Evolutionary conservation across 495 filamentous ascomycete species (phyloP), one percentile per base, ranked within the genome.

Genomic region (Neurospora sp.): DNA sequence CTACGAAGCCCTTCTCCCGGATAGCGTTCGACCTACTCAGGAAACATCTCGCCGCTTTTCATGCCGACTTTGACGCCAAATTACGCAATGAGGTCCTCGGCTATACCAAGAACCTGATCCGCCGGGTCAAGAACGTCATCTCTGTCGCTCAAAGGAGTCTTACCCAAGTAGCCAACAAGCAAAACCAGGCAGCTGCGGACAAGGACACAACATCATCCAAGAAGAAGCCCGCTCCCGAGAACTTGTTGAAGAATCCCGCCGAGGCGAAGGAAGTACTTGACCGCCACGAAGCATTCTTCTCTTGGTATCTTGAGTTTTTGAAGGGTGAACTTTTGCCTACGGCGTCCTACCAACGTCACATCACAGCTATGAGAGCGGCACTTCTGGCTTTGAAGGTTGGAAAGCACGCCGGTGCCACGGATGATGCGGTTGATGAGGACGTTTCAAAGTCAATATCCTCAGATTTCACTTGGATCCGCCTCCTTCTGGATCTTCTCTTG

Each of bases 311-410:
- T 5, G 71, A 82, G 0, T 94, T 96, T 74, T 78, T 99, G n/a
- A 82, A 86, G 46, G 79, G 81, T 14, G 93, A 97, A 76, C 82
- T 99, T 37, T 81, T 88, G 41, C 89, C 94, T 1, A 92, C 90
- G 0, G 87, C 91, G 18, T 92, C 93, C 20, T 98, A 98, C 75
- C 93, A 95, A 75, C 89, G 93, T 12, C 94, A 95, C 74, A 91
- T 93, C n/a, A 91, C 88, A 1, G 89, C 93, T 1, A 76, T 97
- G 42, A 93, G 89, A 70, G 87, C 90, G 0, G 78, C 96, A 44
- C 78, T 81, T 2, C 82, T 91, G 14, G 73, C 94, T 1, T 74
- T 94, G 3, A 87, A 87, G 39, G 88, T 90, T 12, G 80, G 78
- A 3, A 80, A 81, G 41, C 77, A 81, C 44, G 77, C 77, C 3